A percentile compares a stretch with the other conserved stretches of the same genome.
Evolutionary conservation across 331 rosid genomes (phyloP).

Genomic region (Saraca asoca): DNA sequence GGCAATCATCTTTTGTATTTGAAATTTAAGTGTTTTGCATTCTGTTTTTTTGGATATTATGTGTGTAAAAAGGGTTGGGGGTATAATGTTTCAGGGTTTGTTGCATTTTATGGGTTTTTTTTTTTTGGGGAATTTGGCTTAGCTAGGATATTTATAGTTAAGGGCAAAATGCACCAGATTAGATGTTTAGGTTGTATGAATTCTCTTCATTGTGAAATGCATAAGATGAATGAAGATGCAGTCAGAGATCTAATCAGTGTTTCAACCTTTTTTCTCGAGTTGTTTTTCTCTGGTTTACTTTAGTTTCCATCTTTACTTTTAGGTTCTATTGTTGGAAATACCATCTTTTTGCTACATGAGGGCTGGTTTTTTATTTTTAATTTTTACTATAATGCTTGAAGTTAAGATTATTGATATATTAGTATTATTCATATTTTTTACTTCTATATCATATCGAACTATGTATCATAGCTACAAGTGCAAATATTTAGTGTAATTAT

Average conservation of each 20-base stretch:
- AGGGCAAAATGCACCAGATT: not conserved
- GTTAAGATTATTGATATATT: no score
- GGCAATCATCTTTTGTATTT: no score
- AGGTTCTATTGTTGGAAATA: not conserved
- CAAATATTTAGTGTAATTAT: no score
- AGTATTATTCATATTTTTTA: no score
- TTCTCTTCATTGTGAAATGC: slow-evolving; percentile 19
- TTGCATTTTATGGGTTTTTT: not conserved
- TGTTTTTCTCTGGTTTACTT: not conserved
- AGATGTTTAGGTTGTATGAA: slow-evolving; percentile 4
- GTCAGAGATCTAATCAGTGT: not conserved
- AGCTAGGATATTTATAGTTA: no score
- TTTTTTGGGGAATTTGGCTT: not conserved
- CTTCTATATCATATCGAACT: no score
- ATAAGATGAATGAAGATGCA: not conserved
- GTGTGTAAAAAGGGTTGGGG: slow-evolving; percentile 23
- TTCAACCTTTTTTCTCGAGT: not conserved
- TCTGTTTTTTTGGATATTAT: not conserved
- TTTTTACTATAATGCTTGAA: no score
- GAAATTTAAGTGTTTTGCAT: no score
- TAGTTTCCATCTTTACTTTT: not conserved
- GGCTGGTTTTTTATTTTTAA: no score
- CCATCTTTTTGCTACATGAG: not conserved
- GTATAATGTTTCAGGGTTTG: slow-evolving; percentile 5
- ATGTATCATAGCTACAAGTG: no score